Base-by-base conservation (phyloP, 108 stramenopile species). In the Skeletonema marinoi region DNA sequence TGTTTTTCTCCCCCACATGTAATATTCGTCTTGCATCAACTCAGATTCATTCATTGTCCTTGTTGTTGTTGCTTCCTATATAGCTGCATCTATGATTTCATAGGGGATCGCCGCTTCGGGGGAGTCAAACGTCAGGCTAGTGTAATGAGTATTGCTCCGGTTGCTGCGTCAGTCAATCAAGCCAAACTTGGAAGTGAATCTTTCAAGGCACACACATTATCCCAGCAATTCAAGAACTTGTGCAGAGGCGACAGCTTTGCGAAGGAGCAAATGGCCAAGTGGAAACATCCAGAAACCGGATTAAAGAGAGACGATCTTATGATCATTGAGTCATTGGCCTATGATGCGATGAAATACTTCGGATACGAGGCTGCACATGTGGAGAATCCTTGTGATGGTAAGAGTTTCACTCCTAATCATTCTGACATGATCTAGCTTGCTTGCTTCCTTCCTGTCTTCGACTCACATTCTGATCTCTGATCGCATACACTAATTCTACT, bases 181-280 rank as follows among this genome's bases (percentile, higher is more conserved):
- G 75, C 80, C 30, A 83, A 68, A 59, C 16, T 31, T 19, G 77
- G 77, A 2, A 44, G 71, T 11, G 82, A 83, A 44, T 30, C 82
- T 8, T 10, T 48, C 21, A 73, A 36, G 31, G 82, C 82, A n/a
- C 39, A 30, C 1, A 19, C 21, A 9, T 63, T 83, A 36, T 83
- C 82, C 7, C 73, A 78, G 13, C 82, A 83, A 19, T 83, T 83
- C 71, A 33, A 73, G 54, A 83, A 83, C 60, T 71, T 78, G 7
- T 29, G 31, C 19, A 19, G 71, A 32, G 71, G 78, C 2, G 64
- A 41, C 6, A 64, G 61, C 0, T 78, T 78, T 54, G 65, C 71
- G 0, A 73, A 65, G 32, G 31, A 5, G 4, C 78, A 78, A 66
- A 14, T 56, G 58, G 17, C 66, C 30, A 78, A 78, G 36, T 78